Conservation (phyloP, 768 basidiomycete genomes). For the Pisolithus orientalis region DNA sequence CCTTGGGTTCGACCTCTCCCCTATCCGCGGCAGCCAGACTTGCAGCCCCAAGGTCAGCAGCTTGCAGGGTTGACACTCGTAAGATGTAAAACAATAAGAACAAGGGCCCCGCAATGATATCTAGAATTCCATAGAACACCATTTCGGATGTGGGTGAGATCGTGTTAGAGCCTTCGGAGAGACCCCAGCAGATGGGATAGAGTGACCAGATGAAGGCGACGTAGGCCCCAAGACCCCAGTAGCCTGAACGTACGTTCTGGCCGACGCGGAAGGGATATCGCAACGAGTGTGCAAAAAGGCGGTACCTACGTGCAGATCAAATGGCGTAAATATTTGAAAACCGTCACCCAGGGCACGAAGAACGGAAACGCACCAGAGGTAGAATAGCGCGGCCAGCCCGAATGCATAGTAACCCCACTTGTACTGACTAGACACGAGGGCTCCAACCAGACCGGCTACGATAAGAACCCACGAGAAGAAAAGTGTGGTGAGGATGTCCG, state of each 20-base stretch:
- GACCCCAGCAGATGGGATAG: constrained; percentile 56
- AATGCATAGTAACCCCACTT: constrained; percentile 50
- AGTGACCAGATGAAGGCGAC: constrained; percentile 50
- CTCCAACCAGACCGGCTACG: constrained; percentile 41
- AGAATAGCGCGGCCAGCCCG: constrained; percentile 41
- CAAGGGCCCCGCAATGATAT: constrained; percentile 32
- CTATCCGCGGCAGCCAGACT: constrained; percentile 5
- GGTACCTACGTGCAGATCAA: constrained; percentile 16
- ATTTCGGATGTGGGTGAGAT: constrained; percentile 48
- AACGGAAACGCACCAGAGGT: constrained; percentile 38
- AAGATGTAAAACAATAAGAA: constrained; percentile 31
- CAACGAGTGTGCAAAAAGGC: constrained; percentile 23
- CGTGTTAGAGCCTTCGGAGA: constrained; percentile 45
- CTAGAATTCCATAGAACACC: constrained; percentile 48
- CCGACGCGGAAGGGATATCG: constrained; percentile 21
- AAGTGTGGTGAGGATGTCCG: constrained; percentile 35
- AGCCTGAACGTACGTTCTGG: constrained; percentile 18
- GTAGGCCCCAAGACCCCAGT: constrained; percentile 32
- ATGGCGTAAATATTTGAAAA: background rate
- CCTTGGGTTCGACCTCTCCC: constrained; percentile 1
- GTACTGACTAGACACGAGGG: constrained; percentile 43
- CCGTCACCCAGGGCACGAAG: background rate
- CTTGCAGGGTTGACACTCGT: background rate
- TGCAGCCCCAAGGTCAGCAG: constrained; percentile 2
- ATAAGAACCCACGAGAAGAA: constrained; percentile 42